Conservation (phyloP, 2,329 filamentous ascomycete species). For the Cercospora sesami region DNA sequence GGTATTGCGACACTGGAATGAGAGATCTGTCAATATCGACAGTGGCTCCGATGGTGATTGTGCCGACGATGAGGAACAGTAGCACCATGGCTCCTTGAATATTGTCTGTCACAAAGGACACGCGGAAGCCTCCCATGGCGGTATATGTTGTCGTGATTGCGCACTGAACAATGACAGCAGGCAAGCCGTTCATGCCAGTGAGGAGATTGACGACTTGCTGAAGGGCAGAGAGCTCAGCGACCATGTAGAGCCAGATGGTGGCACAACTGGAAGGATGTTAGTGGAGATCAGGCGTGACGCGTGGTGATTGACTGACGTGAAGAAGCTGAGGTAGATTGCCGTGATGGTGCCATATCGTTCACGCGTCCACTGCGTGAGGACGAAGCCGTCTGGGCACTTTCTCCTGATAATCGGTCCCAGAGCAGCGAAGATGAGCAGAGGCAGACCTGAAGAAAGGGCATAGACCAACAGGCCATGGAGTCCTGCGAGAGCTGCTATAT, state of each 20-base stretch:
- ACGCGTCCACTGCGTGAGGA: slow-evolving; percentile 80
- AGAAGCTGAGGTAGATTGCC: slow-evolving; percentile 71
- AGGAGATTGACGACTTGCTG: slow-evolving; percentile 75
- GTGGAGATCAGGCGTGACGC: slow-evolving; percentile 5
- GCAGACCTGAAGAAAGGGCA: slow-evolving; percentile 69
- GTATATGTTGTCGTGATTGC: slow-evolving; percentile 80
- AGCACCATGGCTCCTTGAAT: slow-evolving; percentile 78
- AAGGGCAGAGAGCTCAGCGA: slow-evolving; percentile 76
- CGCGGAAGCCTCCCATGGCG: slow-evolving; percentile 73
- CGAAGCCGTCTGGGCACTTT: slow-evolving; percentile 80
- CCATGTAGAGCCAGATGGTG: slow-evolving; percentile 84
- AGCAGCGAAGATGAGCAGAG: slow-evolving; percentile 71
- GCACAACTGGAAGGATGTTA: slow-evolving; percentile 53
- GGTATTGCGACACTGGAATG: slow-evolving; percentile 67
- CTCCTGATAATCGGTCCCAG: slow-evolving; percentile 75
- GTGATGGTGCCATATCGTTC: slow-evolving; percentile 71
- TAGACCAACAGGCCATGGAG: slow-evolving; percentile 78
- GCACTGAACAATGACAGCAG: slow-evolving; percentile 75
- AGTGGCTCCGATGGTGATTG: slow-evolving; percentile 74
- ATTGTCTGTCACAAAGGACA: slow-evolving; percentile 82
- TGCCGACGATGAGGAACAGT: slow-evolving; percentile 70
- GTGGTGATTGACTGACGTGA: slow-evolving; percentile 55
- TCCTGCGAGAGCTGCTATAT: slow-evolving; percentile 75
- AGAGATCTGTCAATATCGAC: slow-evolving; percentile 69
- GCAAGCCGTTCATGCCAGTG: slow-evolving; percentile 72